Percentiles rank a stretch among this genome's conserved stretches.
Conservation (phyloP, 805 yeast species). For the Vanderwaltozyma tropicalis region DNA sequence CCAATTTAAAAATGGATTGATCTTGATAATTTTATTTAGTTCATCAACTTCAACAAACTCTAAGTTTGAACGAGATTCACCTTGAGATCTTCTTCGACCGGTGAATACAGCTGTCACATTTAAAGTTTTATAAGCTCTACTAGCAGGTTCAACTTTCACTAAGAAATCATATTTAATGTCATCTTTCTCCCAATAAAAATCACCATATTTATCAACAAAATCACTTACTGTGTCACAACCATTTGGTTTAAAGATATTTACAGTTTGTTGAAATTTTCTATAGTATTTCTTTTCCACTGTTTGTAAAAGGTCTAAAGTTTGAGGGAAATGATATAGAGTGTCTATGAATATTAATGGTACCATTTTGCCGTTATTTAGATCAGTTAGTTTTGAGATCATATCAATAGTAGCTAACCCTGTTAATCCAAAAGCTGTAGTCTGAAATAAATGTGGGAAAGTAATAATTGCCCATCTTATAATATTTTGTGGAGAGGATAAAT, state of each 20-base stretch:
- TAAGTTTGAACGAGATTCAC: conserved; percentile 65
- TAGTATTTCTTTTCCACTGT: conserved; percentile 46
- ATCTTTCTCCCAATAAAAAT: conserved; percentile 70
- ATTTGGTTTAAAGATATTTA: conserved; percentile 61
- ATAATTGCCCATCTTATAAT: conserved; percentile 71
- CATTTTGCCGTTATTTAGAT: conserved; percentile 8
- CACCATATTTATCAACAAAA: conserved; percentile 61
- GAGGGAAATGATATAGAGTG: conserved; percentile 91
- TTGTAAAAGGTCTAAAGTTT: conserved; percentile 66
- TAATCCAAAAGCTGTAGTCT: conserved; percentile 91
- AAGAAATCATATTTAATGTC: conserved; percentile 74
- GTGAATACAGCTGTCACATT: conserved; percentile 79
- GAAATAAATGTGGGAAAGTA: conserved; percentile 76
- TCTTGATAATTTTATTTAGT: conserved; percentile 61
- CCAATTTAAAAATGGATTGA: conserved; percentile 85
- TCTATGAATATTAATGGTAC: conserved; percentile 77
- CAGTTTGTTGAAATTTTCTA: conserved; percentile 20
- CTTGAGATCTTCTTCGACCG: conserved; percentile 85
- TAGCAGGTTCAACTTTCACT: conserved; percentile 88
- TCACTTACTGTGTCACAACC: conserved; percentile 48
- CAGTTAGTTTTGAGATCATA: conserved; percentile 49
- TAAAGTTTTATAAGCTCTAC: conserved; percentile 67
- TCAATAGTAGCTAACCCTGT: conserved; percentile 86
- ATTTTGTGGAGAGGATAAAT: conserved; percentile 49
- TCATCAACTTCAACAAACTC: conserved; percentile 71